These are phyloP conservation scores for Pneumocystis jirovecii DNA, from an alignment of 1,139 yeast genomes.

Conservation along the genomic window DNA sequence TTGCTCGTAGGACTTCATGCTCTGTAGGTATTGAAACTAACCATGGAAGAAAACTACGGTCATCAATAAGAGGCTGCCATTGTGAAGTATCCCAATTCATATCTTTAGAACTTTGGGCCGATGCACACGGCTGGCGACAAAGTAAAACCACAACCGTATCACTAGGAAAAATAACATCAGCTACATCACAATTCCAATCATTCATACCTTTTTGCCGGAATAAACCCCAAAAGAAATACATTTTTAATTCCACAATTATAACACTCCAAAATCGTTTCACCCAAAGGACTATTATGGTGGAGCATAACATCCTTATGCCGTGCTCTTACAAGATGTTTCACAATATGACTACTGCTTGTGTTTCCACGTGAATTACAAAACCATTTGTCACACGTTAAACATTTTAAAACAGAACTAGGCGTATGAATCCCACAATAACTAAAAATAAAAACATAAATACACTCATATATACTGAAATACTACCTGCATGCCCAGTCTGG, in stretches of 20 bases:
- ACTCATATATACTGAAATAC: too few relatives aligned
- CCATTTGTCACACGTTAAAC: slow-evolving; percentile 72
- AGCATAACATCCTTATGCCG: slow-evolving; percentile 59
- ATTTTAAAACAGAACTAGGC: slow-evolving; percentile 54
- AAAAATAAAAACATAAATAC: background rate
- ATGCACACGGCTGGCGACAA: slow-evolving; percentile 81
- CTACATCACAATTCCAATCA: background rate
- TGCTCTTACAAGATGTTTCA: slow-evolving; percentile 70
- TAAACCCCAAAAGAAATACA: slow-evolving; percentile 72
- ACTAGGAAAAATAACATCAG: background rate
- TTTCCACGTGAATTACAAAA: slow-evolving; percentile 68
- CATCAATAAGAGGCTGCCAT: slow-evolving; percentile 80
- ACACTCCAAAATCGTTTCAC: slow-evolving; percentile 76
- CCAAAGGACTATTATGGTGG: slow-evolving; percentile 70
- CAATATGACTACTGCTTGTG: slow-evolving; percentile 62
- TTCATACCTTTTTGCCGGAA: slow-evolving; percentile 45
- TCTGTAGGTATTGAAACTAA: slow-evolving; percentile 56
- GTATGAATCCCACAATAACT: slow-evolving; percentile 61
- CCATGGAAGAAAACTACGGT: slow-evolving; percentile 69
- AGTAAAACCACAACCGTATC: slow-evolving; percentile 45
- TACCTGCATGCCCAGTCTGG: background rate
- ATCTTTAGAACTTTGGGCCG: slow-evolving; percentile 31
- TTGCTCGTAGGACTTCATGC: slow-evolving; percentile 43
- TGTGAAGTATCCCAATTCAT: slow-evolving; percentile 71
- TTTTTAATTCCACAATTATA: slow-evolving; percentile 78